These are phyloP conservation scores for Amanita molliuscula DNA, from an alignment of 768 basidiomycete genomes.

Conservation along the genomic window DNA sequence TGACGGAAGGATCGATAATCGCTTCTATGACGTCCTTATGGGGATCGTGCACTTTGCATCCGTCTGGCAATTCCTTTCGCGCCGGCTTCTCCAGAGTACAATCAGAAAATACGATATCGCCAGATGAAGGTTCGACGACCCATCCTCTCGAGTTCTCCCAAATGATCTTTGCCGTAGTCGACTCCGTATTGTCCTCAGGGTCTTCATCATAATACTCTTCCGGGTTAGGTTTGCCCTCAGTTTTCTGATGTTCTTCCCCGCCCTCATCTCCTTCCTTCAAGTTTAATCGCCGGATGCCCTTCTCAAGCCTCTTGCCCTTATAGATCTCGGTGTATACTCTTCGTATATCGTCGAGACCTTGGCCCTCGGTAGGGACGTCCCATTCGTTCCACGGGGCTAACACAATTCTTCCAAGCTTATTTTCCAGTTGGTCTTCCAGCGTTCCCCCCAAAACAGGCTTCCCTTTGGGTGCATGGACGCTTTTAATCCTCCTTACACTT, in stretches of 20 bases:
- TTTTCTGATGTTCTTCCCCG: not conserved
- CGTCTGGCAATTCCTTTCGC: slow-evolving; percentile 1
- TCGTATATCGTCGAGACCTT: not conserved
- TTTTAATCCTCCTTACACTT: slow-evolving; percentile 47
- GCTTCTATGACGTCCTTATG: slow-evolving; percentile 49
- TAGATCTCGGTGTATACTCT: slow-evolving; percentile 6
- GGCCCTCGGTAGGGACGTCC: slow-evolving; percentile 16
- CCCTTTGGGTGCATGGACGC: slow-evolving; percentile 27
- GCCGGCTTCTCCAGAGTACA: slow-evolving; percentile 21
- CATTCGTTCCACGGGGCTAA: slow-evolving; percentile 32
- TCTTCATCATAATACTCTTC: slow-evolving; percentile 5
- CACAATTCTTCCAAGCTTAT: slow-evolving; percentile 24
- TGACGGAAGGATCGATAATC: slow-evolving; percentile 35
- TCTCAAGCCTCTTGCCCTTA: slow-evolving; percentile 1
- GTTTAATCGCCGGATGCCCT: not conserved
- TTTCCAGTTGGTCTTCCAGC: slow-evolving; percentile 28
- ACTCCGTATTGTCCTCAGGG: slow-evolving; percentile 20
- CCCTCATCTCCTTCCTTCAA: not conserved
- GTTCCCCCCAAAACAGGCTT: slow-evolving; percentile 18
- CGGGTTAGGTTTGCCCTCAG: not conserved
- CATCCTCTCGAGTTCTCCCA: slow-evolving; percentile 21
- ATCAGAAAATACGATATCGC: not conserved
- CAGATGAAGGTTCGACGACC: slow-evolving; percentile 17
- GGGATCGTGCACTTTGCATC: slow-evolving; percentile 34
- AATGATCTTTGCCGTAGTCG: slow-evolving; percentile 26